phyloP scores from a whole-genome alignment of 176 grass and related monocot species.

The Calamus simplicifolius region DNA sequence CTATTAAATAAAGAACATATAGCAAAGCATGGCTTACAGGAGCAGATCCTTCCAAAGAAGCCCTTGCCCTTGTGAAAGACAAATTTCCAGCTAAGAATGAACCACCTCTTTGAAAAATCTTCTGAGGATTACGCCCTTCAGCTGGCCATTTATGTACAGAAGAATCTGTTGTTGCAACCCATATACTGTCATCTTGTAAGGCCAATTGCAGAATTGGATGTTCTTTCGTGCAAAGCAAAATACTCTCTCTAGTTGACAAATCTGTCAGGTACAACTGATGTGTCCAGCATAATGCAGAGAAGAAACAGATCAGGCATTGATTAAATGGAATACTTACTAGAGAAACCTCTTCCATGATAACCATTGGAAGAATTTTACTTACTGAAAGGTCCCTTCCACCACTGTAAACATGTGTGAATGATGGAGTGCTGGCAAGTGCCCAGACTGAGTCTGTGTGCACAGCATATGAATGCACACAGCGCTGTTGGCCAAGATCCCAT shows the following conservation, averaged over 20 bases:
- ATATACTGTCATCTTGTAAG: conserved; percentile 91
- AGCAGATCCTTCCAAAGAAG: conserved; percentile 93
- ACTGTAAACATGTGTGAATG: conserved; percentile 95
- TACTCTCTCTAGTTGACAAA: conserved; percentile 76
- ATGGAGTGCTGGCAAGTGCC: conserved; percentile 76
- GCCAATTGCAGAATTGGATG: conserved; percentile 71
- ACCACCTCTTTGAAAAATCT: conserved; percentile 76
- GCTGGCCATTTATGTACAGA: conserved; percentile 76
- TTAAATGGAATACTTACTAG: background rate
- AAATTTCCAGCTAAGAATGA: conserved; percentile 98
- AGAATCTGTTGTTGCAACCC: conserved; percentile 80
- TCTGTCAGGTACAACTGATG: conserved; percentile 87
- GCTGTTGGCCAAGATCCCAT: conserved; percentile 98
- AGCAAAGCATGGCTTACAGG: conserved; percentile 53
- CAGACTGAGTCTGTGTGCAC: conserved; percentile 96
- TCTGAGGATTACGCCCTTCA: conserved; percentile 57
- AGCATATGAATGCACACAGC: conserved; percentile 95
- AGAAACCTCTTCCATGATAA: no score
- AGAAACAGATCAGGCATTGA: conserved; percentile 10
- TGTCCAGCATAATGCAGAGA: conserved; percentile 8
- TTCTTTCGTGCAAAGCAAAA: conserved; percentile 80
- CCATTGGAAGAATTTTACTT: conserved; percentile 18
- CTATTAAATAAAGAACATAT: background rate
- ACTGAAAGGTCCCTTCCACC: conserved; percentile 95
- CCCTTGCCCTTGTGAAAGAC: conserved; percentile 87